phyloP scores from a whole-genome alignment of 495 filamentous ascomycete species.

The Xylaria bambusicola region DNA sequence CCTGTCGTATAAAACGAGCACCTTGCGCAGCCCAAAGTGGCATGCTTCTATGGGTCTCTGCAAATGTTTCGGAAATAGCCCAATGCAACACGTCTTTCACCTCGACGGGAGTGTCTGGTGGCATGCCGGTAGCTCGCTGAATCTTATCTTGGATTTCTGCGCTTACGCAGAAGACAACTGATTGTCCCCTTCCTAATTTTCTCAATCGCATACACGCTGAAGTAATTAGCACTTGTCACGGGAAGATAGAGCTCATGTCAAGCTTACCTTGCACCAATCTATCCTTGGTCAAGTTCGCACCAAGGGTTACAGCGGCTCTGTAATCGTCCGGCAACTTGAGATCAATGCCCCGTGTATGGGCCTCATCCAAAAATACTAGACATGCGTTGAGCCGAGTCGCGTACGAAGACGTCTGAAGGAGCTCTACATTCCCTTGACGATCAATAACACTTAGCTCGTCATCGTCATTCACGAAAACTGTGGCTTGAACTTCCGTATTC shows the following conservation, averaged over 20 bases:
- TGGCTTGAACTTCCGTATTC: constrained; percentile 42
- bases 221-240: not conserved
- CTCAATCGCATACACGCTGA: constrained; percentile 69
- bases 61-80: constrained; percentile 60
- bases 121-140: not conserved
- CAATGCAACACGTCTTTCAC: constrained; percentile 56
- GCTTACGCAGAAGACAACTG: constrained; percentile 59
- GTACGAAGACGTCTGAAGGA: constrained; percentile 62
- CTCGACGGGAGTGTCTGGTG: constrained; percentile 12
- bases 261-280: constrained; percentile 69
- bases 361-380: constrained; percentile 73
- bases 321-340: constrained; percentile 62
- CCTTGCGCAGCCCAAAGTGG: constrained; percentile 66
- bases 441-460: constrained; percentile 52
- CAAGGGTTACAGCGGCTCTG: constrained; percentile 69
- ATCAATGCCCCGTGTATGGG: constrained; percentile 76
- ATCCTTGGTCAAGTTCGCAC: constrained; percentile 69
- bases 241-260: not conserved
- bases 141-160: constrained; percentile 54
- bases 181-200: constrained; percentile 62
- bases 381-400: constrained; percentile 60
- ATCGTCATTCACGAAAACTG: constrained; percentile 55
- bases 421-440: constrained; percentile 47
- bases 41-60: constrained; percentile 48
- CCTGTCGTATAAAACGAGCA: constrained; percentile 42